Evolutionary conservation across 1,284 basidiomycete species (phyloP).

Genomic region (Ceratorhiza oryzae-sativae): DNA sequence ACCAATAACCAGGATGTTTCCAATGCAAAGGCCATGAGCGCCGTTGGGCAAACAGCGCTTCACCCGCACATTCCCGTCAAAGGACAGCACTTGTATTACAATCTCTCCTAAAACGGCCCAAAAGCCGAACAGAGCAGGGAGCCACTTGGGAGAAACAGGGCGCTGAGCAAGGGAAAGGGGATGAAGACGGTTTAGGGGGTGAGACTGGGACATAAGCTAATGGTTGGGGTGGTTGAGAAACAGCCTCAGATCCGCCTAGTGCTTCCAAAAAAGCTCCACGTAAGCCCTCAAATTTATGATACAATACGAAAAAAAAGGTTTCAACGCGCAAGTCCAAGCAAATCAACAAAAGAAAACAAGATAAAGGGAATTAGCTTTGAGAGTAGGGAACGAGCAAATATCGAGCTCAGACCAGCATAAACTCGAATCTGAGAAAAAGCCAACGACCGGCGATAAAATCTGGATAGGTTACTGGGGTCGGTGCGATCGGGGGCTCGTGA

Average conservation of each 20-base stretch:
- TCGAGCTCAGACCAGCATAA: constrained; percentile 5
- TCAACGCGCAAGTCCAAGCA: constrained; percentile 1
- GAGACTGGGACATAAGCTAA: background rate
- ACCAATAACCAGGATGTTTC: background rate
- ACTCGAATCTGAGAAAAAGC: background rate
- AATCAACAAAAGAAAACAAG: background rate
- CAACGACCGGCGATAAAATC: background rate
- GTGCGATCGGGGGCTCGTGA: constrained; percentile 6
- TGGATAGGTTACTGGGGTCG: constrained; percentile 5
- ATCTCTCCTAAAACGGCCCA: background rate
- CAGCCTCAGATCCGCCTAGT: background rate
- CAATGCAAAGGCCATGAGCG: background rate
- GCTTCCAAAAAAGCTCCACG: background rate
- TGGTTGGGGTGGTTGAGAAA: constrained; percentile 23
- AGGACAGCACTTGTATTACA: constrained; percentile 13
- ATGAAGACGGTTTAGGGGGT: constrained; percentile 30
- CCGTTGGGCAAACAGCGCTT: constrained; percentile 12
- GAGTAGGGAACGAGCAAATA: constrained; percentile 4
- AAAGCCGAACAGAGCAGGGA: background rate
- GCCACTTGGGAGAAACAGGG: constrained; percentile 23
- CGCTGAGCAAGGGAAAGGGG: constrained; percentile 24
- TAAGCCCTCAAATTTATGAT: background rate
- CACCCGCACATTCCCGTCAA: background rate
- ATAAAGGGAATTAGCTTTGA: constrained; percentile 1
- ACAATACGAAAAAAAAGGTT: constrained; percentile 19